phyloP scores from a whole-genome alignment of 1,284 basidiomycete species.

The Laetiporus sulphureus region DNA sequence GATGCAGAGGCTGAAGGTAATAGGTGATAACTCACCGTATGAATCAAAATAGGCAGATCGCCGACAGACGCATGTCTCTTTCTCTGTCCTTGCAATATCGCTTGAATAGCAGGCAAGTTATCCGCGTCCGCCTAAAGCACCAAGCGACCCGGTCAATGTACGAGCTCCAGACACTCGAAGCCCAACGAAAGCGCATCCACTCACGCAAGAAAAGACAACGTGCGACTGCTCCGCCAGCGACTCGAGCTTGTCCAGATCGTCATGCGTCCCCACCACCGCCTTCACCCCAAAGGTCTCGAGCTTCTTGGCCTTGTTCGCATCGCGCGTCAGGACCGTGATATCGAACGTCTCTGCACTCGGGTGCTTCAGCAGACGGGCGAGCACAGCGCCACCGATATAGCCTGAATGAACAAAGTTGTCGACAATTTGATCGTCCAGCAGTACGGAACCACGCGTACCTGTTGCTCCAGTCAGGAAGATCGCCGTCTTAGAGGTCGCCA shows the following conservation, averaged over 20 bases:
- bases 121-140: slow-evolving; percentile 4
- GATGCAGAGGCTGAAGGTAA: neutral
- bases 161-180: too few species aligned
- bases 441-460: slow-evolving; percentile 9
- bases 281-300: slow-evolving; percentile 21
- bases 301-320: slow-evolving; percentile 23
- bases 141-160: too few species aligned
- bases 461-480: slow-evolving; percentile 22
- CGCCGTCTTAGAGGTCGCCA: slow-evolving; percentile 8
- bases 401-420: slow-evolving; percentile 23
- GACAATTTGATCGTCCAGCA: neutral
- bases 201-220: slow-evolving; percentile 21
- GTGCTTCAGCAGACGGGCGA: slow-evolving; percentile 36
- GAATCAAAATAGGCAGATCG: slow-evolving; percentile 38
- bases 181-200: neutral
- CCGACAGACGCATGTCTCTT: slow-evolving; percentile 35
- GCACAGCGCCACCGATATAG: slow-evolving; percentile 48
- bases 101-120: slow-evolving; percentile 25
- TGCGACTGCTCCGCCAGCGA: slow-evolving; percentile 17
- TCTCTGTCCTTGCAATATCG: slow-evolving; percentile 38
- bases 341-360: slow-evolving; percentile 31
- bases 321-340: slow-evolving; percentile 37
- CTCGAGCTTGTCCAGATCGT: slow-evolving; percentile 19
- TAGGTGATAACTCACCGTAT: slow-evolving; percentile 34
- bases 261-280: slow-evolving; percentile 19